Conservation (phyloP, 2,329 filamentous ascomycete species). For the Magnaporthiopsis poae region DNA sequence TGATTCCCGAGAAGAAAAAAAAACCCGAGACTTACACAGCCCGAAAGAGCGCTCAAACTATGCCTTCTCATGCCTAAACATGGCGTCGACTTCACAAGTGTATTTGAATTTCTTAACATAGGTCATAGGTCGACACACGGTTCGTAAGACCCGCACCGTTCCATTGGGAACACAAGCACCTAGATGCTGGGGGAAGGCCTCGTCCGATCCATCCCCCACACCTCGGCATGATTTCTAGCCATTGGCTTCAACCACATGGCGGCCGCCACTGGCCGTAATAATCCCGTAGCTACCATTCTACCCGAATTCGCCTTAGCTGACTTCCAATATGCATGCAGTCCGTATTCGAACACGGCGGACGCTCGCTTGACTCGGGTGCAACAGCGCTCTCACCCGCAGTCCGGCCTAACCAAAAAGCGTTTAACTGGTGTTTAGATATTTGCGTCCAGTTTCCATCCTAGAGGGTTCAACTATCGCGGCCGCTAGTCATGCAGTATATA, state of each 20-base stretch:
- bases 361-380: neutral
- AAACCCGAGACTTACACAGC: too few species aligned
- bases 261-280: neutral
- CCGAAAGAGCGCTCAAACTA: too few species aligned
- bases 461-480: neutral
- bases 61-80: too few species aligned
- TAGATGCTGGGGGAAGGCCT: neutral
- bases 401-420: neutral
- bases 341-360: neutral
- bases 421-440: neutral
- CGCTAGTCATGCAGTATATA: neutral
- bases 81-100: too few species aligned
- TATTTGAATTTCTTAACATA: too few species aligned
- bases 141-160: too few species aligned
- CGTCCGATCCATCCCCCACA: neutral
- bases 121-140: too few species aligned
- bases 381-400: neutral
- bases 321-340: neutral
- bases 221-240: constrained; percentile 9
- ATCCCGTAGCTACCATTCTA: neutral
- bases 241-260: constrained; percentile 14
- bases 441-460: neutral
- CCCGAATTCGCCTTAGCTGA: neutral
- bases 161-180: too few species aligned
- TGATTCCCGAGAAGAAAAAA: too few species aligned